Conservation (phyloP, 768 basidiomycete species). For the Pulveroboletus ravenelii region DNA sequence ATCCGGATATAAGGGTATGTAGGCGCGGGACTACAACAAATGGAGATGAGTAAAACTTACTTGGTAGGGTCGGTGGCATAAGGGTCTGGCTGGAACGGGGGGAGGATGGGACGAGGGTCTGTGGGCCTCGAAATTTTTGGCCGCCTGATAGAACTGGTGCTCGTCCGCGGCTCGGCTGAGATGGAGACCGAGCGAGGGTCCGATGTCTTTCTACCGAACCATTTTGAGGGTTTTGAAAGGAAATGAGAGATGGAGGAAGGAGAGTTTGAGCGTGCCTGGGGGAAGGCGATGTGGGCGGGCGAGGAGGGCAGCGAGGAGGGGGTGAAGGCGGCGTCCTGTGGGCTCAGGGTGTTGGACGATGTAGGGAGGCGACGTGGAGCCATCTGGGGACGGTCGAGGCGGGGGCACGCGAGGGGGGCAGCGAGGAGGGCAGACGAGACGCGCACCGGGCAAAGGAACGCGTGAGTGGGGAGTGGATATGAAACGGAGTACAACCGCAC, state of each 20-base stretch:
- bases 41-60: slow-evolving; percentile 37
- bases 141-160: slow-evolving; percentile 49
- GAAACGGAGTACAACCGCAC: slow-evolving; percentile 8
- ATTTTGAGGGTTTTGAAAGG: slow-evolving; percentile 63
- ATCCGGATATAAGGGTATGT: neutral
- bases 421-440: slow-evolving; percentile 1
- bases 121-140: slow-evolving; percentile 84
- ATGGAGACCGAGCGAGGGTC: slow-evolving; percentile 41
- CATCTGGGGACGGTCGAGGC: slow-evolving; percentile 31
- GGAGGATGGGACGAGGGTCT: slow-evolving; percentile 71
- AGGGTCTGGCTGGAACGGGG: slow-evolving; percentile 40
- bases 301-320: slow-evolving; percentile 26
- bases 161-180: slow-evolving; percentile 45
- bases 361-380: slow-evolving; percentile 45
- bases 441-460: slow-evolving; percentile 13
- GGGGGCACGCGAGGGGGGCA: slow-evolving; percentile 11
- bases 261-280: slow-evolving; percentile 53
- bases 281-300: slow-evolving; percentile 35
- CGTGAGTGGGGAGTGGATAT: slow-evolving; percentile 10
- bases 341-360: slow-evolving; percentile 37
- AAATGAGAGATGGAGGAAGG: slow-evolving; percentile 63
- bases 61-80: slow-evolving; percentile 46
- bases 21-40: slow-evolving; percentile 5
- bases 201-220: slow-evolving; percentile 63
- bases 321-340: slow-evolving; percentile 27